These are phyloP conservation scores for Sphagnum fallax DNA, from an alignment of 228 moss, liverwort and hornwort species.

Conservation along the genomic window DNA sequence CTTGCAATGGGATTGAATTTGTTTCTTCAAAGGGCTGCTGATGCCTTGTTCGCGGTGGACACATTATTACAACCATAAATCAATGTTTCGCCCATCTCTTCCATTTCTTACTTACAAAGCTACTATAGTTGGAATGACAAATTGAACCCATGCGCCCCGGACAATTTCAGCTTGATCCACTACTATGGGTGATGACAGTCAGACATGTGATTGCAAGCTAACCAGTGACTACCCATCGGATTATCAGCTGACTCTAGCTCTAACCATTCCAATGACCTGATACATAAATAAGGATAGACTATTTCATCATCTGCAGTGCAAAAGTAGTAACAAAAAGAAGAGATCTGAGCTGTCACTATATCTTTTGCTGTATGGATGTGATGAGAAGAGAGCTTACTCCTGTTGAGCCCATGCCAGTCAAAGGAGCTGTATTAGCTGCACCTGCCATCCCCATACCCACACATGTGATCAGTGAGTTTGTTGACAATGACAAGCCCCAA, in stretches of 20 bases:
- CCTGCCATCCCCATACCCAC: constrained; percentile 25
- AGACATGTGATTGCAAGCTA: background rate
- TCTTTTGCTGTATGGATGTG: background rate
- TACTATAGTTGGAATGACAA: too few relatives aligned
- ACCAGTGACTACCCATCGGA: background rate
- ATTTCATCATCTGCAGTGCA: background rate
- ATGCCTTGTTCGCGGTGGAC: too few relatives aligned
- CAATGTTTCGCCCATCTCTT: too few relatives aligned
- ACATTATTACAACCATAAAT: too few relatives aligned
- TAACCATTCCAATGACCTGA: background rate
- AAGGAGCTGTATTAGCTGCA: constrained; percentile 32
- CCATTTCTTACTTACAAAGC: too few relatives aligned
- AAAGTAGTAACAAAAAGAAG: background rate
- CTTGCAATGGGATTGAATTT: too few relatives aligned
- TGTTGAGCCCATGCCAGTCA: constrained; percentile 23
- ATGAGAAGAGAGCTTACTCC: constrained; percentile 27
- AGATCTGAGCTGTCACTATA: background rate
- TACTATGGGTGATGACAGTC: too few relatives aligned
- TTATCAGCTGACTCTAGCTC: background rate
- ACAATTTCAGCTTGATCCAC: too few relatives aligned
- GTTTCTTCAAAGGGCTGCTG: too few relatives aligned
- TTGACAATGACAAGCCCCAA: background rate
- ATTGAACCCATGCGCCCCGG: too few relatives aligned
- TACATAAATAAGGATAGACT: background rate
- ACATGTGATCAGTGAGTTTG: background rate